Evolutionary conservation across 139 green algal species (phyloP).

Genomic region (Tetradesmus obliquus): DNA sequence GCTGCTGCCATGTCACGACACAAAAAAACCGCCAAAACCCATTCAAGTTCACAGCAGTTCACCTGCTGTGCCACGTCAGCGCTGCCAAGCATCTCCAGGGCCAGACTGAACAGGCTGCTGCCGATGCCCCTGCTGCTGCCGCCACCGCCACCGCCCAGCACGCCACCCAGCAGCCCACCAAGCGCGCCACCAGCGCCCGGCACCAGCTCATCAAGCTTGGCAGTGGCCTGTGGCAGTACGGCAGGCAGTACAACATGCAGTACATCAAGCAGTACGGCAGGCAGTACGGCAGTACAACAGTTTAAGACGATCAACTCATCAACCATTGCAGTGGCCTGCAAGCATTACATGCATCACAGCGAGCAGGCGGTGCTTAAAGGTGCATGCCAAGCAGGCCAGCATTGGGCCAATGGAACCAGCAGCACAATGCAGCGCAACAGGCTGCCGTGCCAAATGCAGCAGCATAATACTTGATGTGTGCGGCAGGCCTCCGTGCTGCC

Average conservation of each 20-base stretch:
- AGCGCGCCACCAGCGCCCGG: slow-evolving; percentile 14
- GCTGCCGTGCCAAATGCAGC: too few species aligned
- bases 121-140: slow-evolving; percentile 21
- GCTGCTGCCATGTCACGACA: not conserved
- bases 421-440: too few species aligned
- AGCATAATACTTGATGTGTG: too few species aligned
- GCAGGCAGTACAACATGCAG: not conserved
- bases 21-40: not conserved
- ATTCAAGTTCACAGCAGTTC: not conserved
- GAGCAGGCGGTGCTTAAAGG: too few species aligned
- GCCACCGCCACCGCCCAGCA: slow-evolving; percentile 46
- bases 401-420: too few species aligned
- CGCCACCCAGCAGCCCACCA: slow-evolving; percentile 13
- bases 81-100: not conserved
- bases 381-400: too few species aligned
- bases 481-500: too few species aligned
- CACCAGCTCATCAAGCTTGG: not conserved
- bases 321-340: too few species aligned
- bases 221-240: not conserved
- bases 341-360: too few species aligned
- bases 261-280: too few species aligned
- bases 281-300: too few species aligned
- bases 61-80: not conserved
- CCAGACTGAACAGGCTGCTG: slow-evolving; percentile 2
- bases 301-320: too few species aligned